Evolutionary conservation across 1,284 basidiomycete species (phyloP).

Genomic region (Marasmius sp.): DNA sequence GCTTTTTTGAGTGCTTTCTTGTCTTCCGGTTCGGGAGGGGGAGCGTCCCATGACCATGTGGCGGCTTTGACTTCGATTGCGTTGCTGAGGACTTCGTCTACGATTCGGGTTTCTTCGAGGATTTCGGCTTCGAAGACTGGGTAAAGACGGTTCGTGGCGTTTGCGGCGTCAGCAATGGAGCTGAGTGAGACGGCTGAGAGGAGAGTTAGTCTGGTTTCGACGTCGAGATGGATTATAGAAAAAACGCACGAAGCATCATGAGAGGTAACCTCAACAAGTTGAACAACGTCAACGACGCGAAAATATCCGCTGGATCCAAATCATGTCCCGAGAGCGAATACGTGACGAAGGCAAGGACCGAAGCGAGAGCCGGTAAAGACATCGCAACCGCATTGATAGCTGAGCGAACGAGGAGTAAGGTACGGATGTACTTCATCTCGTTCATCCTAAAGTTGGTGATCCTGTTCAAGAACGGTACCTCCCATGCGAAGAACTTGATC

Average conservation of each 20-base stretch:
- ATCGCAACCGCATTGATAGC: conserved; percentile 69
- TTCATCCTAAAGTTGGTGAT: conserved; percentile 70
- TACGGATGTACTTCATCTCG: conserved; percentile 81
- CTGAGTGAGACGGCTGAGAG: conserved; percentile 69
- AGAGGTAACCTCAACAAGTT: conserved; percentile 73
- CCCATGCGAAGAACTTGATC: conserved; percentile 90
- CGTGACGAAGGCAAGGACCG: conserved; percentile 84
- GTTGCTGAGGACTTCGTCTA: conserved; percentile 50
- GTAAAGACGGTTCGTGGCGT: conserved; percentile 69
- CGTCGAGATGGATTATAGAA: too few species aligned
- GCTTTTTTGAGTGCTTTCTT: conserved; percentile 34
- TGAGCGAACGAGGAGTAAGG: conserved; percentile 71
- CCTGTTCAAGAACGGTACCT: conserved; percentile 69
- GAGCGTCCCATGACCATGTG: conserved; percentile 84
- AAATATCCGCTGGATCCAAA: conserved; percentile 72
- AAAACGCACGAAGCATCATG: conserved; percentile 73
- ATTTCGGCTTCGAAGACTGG: conserved; percentile 80
- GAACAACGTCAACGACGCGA: conserved; percentile 84
- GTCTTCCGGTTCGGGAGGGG: conserved; percentile 50
- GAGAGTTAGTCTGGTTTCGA: background rate
- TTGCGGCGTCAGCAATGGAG: conserved; percentile 76
- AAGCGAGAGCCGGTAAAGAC: conserved; percentile 78
- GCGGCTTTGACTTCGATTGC: conserved; percentile 70
- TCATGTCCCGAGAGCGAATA: conserved; percentile 73
- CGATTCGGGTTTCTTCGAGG: conserved; percentile 51